Percentiles rank a stretch among this genome's conserved stretches.
phyloP scores from a whole-genome alignment of 2,329 filamentous ascomycete genomes.

The Aspergillus ustus region DNA sequence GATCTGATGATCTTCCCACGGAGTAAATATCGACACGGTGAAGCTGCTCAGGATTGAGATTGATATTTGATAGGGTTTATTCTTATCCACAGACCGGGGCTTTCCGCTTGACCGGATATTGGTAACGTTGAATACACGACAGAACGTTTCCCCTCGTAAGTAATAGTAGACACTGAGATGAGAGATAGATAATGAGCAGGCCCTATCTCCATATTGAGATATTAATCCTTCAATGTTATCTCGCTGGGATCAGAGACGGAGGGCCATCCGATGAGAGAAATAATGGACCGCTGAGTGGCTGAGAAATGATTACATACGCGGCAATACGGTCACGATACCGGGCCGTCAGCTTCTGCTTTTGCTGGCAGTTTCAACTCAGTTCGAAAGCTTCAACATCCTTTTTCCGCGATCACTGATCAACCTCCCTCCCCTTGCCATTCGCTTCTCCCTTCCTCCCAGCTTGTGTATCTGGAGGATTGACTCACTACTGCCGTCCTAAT shows the following conservation, averaged over 20 bases:
- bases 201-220: neutral
- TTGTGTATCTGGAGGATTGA: constrained; percentile 34
- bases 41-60: neutral
- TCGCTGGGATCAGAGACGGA: constrained; percentile 9
- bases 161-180: neutral
- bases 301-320: constrained; percentile 26
- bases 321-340: constrained; percentile 28
- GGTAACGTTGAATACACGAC: neutral
- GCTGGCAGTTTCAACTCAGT: constrained; percentile 23
- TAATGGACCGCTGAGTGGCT: constrained; percentile 21
- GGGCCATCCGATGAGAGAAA: constrained; percentile 20
- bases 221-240: neutral
- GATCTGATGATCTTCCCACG: neutral
- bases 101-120: constrained; percentile 14
- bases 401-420: constrained; percentile 25
- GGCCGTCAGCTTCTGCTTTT: constrained; percentile 26
- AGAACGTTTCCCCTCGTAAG: neutral
- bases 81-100: constrained; percentile 18
- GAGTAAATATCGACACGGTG: neutral
- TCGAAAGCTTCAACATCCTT: constrained; percentile 33
- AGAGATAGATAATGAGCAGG: neutral
- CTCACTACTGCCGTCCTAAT: constrained; percentile 31
- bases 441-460: constrained; percentile 28
- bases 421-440: constrained; percentile 25
- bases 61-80: constrained; percentile 16